Evolutionary conservation across 2,329 filamentous ascomycete species (phyloP), one percentile per base, ranked within the genome.

Genomic region (Colletotrichum melonis): DNA sequence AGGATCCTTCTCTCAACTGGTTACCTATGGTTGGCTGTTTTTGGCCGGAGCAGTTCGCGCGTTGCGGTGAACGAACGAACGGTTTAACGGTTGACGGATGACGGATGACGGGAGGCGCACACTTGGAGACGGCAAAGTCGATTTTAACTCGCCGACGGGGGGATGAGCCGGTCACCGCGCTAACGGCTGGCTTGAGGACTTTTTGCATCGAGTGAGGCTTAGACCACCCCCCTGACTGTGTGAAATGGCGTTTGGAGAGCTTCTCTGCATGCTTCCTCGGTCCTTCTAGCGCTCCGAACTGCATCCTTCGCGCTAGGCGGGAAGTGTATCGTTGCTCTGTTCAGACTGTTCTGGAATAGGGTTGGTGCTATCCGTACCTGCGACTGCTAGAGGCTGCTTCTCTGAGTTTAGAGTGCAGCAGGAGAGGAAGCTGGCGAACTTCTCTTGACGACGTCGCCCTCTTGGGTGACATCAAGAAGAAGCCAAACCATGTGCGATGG

Each of bases 191-290:
- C 55, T 58, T 28, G 32, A 74, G 67, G 71, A 32, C 67, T 74
- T 74, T 72, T 74, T 74, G 71, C 54, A 71, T 72, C 56, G 68
- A 66, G 72, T 59, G 72, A 72, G 72, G 72, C 72, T 74, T 74
- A 72, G 68, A 74, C 71, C 49, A 49, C 72, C 57, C 57, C 67
- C 63, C 63, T 57, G 11, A 38, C 35, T 35, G 8, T 35, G 12
- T 14, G 28, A 67, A 55, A 63, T 72, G 72, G 62, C 68, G 57
- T 72, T 64, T 59, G 57, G 56, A 22, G 52, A 26, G 38, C 57
- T 74, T 75, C 74, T 60, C 28, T 72, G 65, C 74, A 73, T 63
- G 28, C 68, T 75, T 74, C 74, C 54, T 69, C 64, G 60, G 68
- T 38, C 60, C 68, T 75, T 75, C 74, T 75, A 75, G 74, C 72